Percentiles rank a stretch among this genome's conserved stretches.
These are phyloP conservation scores for Hygrocybe coccinea DNA, from an alignment of 768 basidiomycete species.

Conservation along the genomic window DNA sequence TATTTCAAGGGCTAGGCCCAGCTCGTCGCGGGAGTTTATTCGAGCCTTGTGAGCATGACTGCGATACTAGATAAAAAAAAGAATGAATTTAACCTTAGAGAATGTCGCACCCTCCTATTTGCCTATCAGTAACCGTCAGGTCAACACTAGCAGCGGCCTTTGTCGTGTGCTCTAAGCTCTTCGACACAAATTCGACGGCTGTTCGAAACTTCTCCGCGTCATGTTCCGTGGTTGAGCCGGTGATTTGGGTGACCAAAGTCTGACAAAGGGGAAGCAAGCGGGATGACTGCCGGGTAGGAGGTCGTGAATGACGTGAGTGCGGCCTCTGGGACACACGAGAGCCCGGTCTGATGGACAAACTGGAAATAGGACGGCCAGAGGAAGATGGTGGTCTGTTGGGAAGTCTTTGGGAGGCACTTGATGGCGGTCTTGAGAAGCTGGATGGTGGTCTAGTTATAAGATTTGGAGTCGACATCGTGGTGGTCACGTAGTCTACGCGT, in stretches of 20 bases:
- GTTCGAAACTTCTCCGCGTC: constrained; percentile 39
- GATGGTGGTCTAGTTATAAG: constrained; percentile 15
- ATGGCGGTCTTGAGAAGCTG: constrained; percentile 25
- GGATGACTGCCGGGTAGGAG: constrained; percentile 23
- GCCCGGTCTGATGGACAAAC: constrained; percentile 32
- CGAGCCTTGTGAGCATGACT: constrained; percentile 66
- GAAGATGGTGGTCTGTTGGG: constrained; percentile 44
- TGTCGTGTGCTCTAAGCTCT: constrained; percentile 52
- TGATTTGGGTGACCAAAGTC: constrained; percentile 49
- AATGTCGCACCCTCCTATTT: constrained; percentile 52
- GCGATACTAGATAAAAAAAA: neutral
- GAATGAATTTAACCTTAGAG: constrained; percentile 5
- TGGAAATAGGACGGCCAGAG: constrained; percentile 33
- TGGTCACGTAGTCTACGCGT: neutral
- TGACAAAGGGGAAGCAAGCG: constrained; percentile 54
- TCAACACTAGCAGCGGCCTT: constrained; percentile 58
- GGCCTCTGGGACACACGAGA: constrained; percentile 43
- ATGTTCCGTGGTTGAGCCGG: constrained; percentile 44
- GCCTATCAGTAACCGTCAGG: constrained; percentile 49
- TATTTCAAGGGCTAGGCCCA: constrained; percentile 57
- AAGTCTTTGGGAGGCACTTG: constrained; percentile 39
- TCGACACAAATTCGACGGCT: constrained; percentile 53
- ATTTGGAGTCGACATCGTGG: constrained; percentile 6
- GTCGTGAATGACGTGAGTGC: constrained; percentile 48
- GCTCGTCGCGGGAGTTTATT: constrained; percentile 56